Conservation (phyloP, 2,329 filamentous ascomycete genomes). For the Pseudodiploospora longispora region DNA sequence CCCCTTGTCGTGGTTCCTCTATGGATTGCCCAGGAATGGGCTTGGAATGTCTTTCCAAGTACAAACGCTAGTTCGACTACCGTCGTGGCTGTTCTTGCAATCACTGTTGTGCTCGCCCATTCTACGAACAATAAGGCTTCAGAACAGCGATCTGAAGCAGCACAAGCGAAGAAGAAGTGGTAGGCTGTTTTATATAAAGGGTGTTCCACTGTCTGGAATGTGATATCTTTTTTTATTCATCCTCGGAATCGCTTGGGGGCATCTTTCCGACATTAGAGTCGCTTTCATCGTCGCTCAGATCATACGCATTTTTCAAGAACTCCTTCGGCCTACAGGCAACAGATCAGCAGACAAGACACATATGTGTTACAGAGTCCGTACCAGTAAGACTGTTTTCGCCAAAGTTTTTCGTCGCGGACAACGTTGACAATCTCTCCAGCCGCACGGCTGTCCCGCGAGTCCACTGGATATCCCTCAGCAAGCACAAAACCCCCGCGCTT, state of each 20-base stretch:
- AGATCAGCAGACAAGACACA: slow-evolving; percentile 1
- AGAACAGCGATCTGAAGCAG: slow-evolving; percentile 1
- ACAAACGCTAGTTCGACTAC: slow-evolving; percentile 44
- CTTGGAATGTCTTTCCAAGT: slow-evolving; percentile 92
- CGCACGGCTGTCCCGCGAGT: slow-evolving; percentile 68
- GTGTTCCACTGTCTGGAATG: not conserved
- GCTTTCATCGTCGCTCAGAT: slow-evolving; percentile 62
- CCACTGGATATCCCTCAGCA: slow-evolving; percentile 57
- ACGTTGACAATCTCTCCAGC: slow-evolving; percentile 88
- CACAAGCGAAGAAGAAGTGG: slow-evolving; percentile 24
- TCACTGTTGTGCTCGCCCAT: slow-evolving; percentile 58
- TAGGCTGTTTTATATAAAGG: slow-evolving; percentile 6
- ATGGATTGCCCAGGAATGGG: slow-evolving; percentile 80
- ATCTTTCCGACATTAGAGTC: slow-evolving; percentile 77
- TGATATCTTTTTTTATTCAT: slow-evolving; percentile 36
- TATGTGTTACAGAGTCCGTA: slow-evolving; percentile 27
- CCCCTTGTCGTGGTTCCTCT: slow-evolving; percentile 58
- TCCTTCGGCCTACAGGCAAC: slow-evolving; percentile 59
- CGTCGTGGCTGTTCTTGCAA: slow-evolving; percentile 63
- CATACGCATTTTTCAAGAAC: slow-evolving; percentile 59
- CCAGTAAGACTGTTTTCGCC: slow-evolving; percentile 89
- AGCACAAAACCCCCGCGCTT: slow-evolving; percentile 82
- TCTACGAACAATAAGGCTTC: slow-evolving; percentile 22
- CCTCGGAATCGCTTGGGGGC: slow-evolving; percentile 74
- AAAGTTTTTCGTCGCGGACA: slow-evolving; percentile 81